These are phyloP conservation scores for Fusarium xylarioides DNA, from an alignment of 2,329 filamentous ascomycete species.

Conservation along the genomic window DNA sequence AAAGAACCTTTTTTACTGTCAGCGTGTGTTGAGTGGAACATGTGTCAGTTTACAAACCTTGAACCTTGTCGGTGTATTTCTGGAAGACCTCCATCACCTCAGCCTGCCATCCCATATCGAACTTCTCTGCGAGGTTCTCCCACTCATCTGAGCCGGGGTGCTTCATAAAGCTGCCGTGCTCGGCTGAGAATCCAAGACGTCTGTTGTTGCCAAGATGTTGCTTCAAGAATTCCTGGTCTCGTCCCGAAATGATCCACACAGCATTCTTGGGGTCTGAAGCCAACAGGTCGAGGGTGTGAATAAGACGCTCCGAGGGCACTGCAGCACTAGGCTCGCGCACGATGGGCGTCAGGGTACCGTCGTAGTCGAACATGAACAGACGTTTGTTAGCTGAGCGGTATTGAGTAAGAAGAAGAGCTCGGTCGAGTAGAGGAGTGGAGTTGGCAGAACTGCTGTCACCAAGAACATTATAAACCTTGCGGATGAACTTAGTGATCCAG, in stretches of 20 bases:
- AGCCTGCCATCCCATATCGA: conserved; percentile 92
- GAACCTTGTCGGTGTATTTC: conserved; percentile 85
- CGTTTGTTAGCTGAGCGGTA: conserved; percentile 81
- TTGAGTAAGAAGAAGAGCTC: conserved; percentile 72
- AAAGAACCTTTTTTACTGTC: conserved; percentile 72
- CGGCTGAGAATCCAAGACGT: conserved; percentile 91
- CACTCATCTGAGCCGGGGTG: conserved; percentile 79
- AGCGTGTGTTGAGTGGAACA: not conserved
- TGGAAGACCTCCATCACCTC: conserved; percentile 88
- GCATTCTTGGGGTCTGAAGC: conserved; percentile 82
- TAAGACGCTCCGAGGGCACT: conserved; percentile 84
- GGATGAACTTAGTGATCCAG: conserved; percentile 84
- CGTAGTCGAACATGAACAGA: conserved; percentile 98
- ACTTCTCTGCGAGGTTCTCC: conserved; percentile 87
- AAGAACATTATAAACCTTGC: conserved; percentile 81
- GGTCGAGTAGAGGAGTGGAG: conserved; percentile 84
- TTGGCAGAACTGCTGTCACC: conserved; percentile 78
- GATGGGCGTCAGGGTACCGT: conserved; percentile 95
- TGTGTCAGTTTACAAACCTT: conserved; percentile 63
- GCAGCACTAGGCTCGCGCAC: conserved; percentile 91
- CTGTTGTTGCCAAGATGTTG: conserved; percentile 93
- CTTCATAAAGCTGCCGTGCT: conserved; percentile 95
- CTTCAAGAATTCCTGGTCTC: conserved; percentile 89
- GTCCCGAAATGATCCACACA: conserved; percentile 98
- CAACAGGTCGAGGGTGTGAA: conserved; percentile 80